Evolutionary conservation across 495 filamentous ascomycete species (phyloP), one percentile per base, ranked within the genome.

Genomic region (Peziza echinospora): DNA sequence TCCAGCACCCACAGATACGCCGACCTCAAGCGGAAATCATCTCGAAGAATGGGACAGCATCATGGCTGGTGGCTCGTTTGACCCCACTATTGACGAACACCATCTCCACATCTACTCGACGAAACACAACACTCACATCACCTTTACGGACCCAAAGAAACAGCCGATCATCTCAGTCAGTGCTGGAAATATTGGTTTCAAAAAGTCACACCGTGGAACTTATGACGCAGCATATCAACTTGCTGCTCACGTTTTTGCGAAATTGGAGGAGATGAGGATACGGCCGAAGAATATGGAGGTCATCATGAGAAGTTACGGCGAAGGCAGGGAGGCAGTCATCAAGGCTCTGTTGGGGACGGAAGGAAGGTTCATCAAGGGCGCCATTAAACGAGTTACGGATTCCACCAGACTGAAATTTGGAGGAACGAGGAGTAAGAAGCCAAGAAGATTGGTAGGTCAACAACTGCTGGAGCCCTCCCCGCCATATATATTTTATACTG

Each of bases 141-240:
- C 87, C 5, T 68, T 93, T 51, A 82, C 81, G 28, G 72, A 72
- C 53, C 86, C 86, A 13, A 77, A 86, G 47, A 77, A 82, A 10
- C 70, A 78, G 48, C 68, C 80, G 2, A 62, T 93, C 23, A 63
- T 97, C 52, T 80, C 77, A 7, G 60, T 87, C 49, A 78, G 77
- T 23, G 68, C 76, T 34, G 89, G 89, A 11, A 81, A 91, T 45
- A 68, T 97, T 24, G 84, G 84, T 2, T 93, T 94, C 66, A 73
- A 71, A 53, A 89, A 96, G 63, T 65, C 71, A 1, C 67, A 70
- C 19, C 75, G 89, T 43, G 75, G 79, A 22, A 73, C 71, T 28
- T 96, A 85, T 63, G 89, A 97, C 62, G 76, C 89, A n/a, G 91
- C 81, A 5, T 94, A 84, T 60, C 91, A 96, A 63, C 65, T 97